Base-by-base conservation (phyloP, 2,329 filamentous ascomycete species). In the Amauroascus verrucosus region DNA sequence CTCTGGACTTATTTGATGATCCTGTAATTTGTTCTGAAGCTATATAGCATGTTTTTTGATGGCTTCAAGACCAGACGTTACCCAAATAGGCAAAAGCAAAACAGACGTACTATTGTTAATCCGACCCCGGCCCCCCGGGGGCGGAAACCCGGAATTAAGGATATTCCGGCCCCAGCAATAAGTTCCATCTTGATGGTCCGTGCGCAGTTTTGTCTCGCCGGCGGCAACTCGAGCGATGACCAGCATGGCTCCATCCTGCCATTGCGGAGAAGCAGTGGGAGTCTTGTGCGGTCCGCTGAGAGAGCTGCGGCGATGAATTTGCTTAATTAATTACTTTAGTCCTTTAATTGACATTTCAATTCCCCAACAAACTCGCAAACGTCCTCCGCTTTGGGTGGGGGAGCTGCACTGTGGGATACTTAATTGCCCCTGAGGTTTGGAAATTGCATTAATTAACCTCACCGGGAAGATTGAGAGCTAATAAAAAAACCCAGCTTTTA, bases 41-140 rank as follows among this genome's bases (percentile, higher is more conserved):
- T n/a, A n/a, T n/a, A n/a, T n/a, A n/a, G n/a, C n/a, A n/a, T n/a
- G n/a, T n/a, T n/a, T n/a, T n/a, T n/a, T n/a, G n/a, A n/a, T n/a
- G n/a, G n/a, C n/a, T n/a, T n/a, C n/a, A n/a, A n/a, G n/a, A n/a
- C n/a, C n/a, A n/a, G n/a, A n/a, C n/a, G n/a, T 38, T 52, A 13
- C 50, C 41, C 13, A 14, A 54, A 46, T 28, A 14, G 54, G 51
- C 16, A 43, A 51, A 47, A 52, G 22, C 54, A 58, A 55, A 57
- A 60, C 58, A 59, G 20, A 16, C 46, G 57, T 49, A 55, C 28
- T 20, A 53, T 48, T 9, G 28, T 47, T 55, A 28, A 33, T 55
- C 57, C 57, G 41, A 7, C 6, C 7, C 11, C 2, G 6, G 41
- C 9, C 47, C 44, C 52, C 55, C 45, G 28, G 28, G 11, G 11